Evolutionary conservation across 148 eudicot species (phyloP).

Genomic region (Suaeda aralocaspica): DNA sequence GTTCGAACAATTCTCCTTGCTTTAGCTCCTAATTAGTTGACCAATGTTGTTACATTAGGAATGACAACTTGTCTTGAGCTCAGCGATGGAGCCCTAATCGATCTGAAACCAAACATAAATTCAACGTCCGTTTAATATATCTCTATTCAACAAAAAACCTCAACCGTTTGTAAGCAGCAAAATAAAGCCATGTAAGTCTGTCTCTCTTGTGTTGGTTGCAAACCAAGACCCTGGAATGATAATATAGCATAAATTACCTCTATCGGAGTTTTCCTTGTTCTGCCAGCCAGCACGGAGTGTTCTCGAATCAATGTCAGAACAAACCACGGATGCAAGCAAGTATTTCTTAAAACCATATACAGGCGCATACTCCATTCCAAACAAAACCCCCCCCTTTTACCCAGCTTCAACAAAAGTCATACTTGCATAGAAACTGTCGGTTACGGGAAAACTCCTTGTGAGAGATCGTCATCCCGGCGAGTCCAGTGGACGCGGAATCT

Average conservation of each 20-base stretch:
- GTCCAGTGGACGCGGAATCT: slow-evolving; percentile 53
- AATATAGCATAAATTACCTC: slow-evolving; percentile 48
- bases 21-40: slow-evolving; percentile 71
- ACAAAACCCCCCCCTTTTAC: background rate
- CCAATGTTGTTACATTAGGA: slow-evolving; percentile 76
- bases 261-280: slow-evolving; percentile 79
- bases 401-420: slow-evolving; percentile 14
- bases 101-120: background rate
- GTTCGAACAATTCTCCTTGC: slow-evolving; percentile 83
- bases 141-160: background rate
- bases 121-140: no score
- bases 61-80: slow-evolving; percentile 87
- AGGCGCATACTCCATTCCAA: background rate
- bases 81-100: slow-evolving; percentile 74
- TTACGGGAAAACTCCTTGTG: slow-evolving; percentile 60
- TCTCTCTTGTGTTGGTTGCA: slow-evolving; percentile 81
- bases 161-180: background rate
- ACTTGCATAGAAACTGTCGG: slow-evolving; percentile 65
- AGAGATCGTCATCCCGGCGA: slow-evolving; percentile 45
- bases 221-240: slow-evolving; percentile 72
- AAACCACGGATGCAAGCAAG: slow-evolving; percentile 51
- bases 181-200: background rate
- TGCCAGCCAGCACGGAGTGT: slow-evolving; percentile 97
- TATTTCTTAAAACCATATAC: background rate
- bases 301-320: slow-evolving; percentile 89